Base-by-base conservation (phyloP, 495 filamentous ascomycete genomes). In the Hyaloscypha variabilis region DNA sequence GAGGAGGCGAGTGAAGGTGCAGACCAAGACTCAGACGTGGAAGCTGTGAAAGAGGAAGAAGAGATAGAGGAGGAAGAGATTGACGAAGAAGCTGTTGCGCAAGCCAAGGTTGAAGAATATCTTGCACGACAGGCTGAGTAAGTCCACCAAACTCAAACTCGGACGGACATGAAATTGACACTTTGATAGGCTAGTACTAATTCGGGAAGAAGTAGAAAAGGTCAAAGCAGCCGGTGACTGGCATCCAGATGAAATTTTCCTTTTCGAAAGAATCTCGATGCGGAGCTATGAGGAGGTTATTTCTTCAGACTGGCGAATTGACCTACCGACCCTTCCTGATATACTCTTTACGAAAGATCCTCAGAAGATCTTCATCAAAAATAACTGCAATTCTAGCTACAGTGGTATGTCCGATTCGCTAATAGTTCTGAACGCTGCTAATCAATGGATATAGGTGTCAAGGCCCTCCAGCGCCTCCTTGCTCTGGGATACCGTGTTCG, bases 281-380 rank as follows among this genome's bases (percentile, higher is more conserved):
- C 83, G 88, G 28, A 86, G 88, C 4, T 82, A 80, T 30, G 86
- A 90, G 75, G 82, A 85, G 6, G 70, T 90, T 2, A 68, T 91
- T 26, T 83, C 84, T 1, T 53, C 58, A 4, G 69, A 75, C 58
- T 92, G 87, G 87, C 69, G 77, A 42, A 75, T 79, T 54, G 89
- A 91, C 67, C 91, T 90, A 68, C 68, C 69, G 1, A 88, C 82
- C 0, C 73, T 91, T 34, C 88, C 89, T 0, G 76, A 81, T 6
- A 74, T 75, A 11, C 70, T 91, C 1, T 91, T 91, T 71, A 75
- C 80, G 21, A 67, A 72, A 0, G 73, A 84, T 36, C 69, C 73
- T 1, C 70, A 75, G 8, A 70, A 75, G 19, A 75, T 79, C 0
- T 75, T 86, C 50, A 83, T 91, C 67, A 80, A 81, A 54, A 66